Conservation (phyloP, 305 asterid species). For the Fraxinus baroniana region DNA sequence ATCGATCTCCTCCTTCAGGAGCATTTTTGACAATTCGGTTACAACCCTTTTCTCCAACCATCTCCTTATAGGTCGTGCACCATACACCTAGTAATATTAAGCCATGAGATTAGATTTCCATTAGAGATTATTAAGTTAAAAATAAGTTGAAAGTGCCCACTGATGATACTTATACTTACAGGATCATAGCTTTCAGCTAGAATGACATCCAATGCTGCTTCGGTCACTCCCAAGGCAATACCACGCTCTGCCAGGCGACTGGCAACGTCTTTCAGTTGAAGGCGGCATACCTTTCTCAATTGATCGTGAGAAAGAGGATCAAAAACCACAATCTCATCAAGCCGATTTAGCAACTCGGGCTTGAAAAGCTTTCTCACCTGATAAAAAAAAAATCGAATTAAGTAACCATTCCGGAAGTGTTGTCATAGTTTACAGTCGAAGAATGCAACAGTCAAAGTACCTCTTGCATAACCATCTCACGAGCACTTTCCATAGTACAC, state of each 20-base stretch:
- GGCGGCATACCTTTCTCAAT: conserved; percentile 70
- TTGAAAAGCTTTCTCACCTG: conserved; percentile 91
- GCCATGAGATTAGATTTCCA: conserved; percentile 1
- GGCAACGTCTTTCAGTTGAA: conserved; percentile 78
- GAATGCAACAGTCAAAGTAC: conserved; percentile 24
- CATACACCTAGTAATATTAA: conserved; percentile 47
- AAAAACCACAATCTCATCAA: conserved; percentile 84
- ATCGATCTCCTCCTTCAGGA: conserved; percentile 68
- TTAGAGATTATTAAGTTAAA: background rate
- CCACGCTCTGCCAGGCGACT: conserved; percentile 78
- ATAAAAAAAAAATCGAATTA: background rate
- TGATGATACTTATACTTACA: conserved; percentile 34
- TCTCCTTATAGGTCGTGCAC: conserved; percentile 84
- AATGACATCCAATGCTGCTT: conserved; percentile 70
- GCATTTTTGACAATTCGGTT: conserved; percentile 79
- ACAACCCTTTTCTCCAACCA: conserved; percentile 91
- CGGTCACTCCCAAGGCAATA: conserved; percentile 73
- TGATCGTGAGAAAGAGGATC: conserved; percentile 87
- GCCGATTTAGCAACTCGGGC: conserved; percentile 79
- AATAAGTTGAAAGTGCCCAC: background rate
- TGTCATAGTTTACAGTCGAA: background rate
- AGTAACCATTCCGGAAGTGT: background rate
- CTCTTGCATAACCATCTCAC: conserved; percentile 85
- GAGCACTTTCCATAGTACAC: conserved; percentile 63
- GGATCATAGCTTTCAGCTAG: conserved; percentile 80